Base-by-base conservation (phyloP, 2,329 filamentous ascomycete species). In the Talaromyces sp. region DNA sequence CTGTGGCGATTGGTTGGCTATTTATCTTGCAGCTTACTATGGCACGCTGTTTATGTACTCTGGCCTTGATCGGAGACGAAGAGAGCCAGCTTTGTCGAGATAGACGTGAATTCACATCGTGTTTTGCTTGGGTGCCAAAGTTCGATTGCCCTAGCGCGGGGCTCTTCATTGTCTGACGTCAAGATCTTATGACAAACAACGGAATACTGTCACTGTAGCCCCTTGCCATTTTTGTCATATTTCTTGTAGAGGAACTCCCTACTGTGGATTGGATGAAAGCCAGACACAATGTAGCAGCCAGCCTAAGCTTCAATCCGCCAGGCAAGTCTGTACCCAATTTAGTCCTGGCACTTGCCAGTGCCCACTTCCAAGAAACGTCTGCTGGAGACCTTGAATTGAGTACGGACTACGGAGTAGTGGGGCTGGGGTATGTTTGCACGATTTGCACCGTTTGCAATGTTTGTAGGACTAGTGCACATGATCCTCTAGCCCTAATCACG, bases 401-500 rank as follows among this genome's bases (percentile, higher is more conserved):
- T 9, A n/a, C n/a, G n/a, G n/a, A n/a, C n/a, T 28, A 50, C 46
- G 46, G 46, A 50, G 16, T 28, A n/a, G 40, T 21, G 40, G 23
- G 25, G 40, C 39, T 0, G 46, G 23, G 25, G 12, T 44, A 33
- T 58, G 61, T 63, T 63, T 63, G 61, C 55, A 31, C 12, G 54
- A 25, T 59, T 58, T 63, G 61, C 61, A 31, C 25, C 21, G 37
- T 59, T 58, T 56, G n/a, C 28, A 28, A 3, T 28, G 28, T 28
- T 28, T 28, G 5, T 0, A 12, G n/a, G 21, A n/a, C n/a, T 25
- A 5, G 18, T 12, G n/a, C 28, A 54, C 31, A 54, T 54, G 50
- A 54, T 16, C 31, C 31, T 14, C 9, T 5, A 35, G 7, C 58
- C 58, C 58, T 60, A 12, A 18, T 60, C 61, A 62, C 61, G 61